A percentile compares a stretch with the other conserved stretches of the same genome.
Evolutionary conservation across 1,284 basidiomycete species (phyloP).

Genomic region (Laetiporus sulphureus): DNA sequence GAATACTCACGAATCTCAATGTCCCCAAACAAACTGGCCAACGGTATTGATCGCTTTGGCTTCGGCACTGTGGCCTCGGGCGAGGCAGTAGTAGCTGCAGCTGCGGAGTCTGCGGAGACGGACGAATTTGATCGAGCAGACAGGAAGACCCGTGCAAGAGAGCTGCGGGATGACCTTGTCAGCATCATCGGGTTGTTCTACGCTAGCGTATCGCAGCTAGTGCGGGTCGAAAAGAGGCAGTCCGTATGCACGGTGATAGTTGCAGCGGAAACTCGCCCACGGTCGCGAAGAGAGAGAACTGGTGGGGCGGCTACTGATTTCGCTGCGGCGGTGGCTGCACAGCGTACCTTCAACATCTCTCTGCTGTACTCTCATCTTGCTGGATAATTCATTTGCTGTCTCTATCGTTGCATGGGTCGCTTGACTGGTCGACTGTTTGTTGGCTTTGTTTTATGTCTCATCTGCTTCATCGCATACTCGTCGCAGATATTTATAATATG

Average conservation of each 20-base stretch:
- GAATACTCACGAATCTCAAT: constrained; percentile 28
- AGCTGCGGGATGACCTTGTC: no score
- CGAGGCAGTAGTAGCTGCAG: constrained; percentile 3
- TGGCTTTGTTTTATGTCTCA: constrained; percentile 67
- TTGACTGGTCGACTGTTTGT: constrained; percentile 59
- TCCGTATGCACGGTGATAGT: no score
- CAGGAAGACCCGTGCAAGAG: not conserved
- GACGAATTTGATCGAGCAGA: constrained; percentile 1
- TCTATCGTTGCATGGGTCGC: constrained; percentile 39
- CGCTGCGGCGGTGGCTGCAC: no score
- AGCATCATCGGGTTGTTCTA: no score
- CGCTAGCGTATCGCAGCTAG: no score
- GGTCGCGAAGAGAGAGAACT: no score
- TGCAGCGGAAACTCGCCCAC: no score
- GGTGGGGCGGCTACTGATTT: no score
- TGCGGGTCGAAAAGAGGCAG: no score
- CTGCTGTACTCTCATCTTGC: no score
- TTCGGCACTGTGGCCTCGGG: constrained; percentile 1
- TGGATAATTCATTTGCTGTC: no score
- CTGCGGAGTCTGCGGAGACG: constrained; percentile 6
- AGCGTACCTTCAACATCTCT: no score
- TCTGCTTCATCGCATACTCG: constrained; percentile 84
- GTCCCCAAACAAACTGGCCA: constrained; percentile 27
- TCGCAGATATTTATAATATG: constrained; percentile 87
- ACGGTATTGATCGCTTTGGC: constrained; percentile 17